phyloP scores from a whole-genome alignment of 441 rosid species.

The Pelargonium cotyledonis region DNA sequence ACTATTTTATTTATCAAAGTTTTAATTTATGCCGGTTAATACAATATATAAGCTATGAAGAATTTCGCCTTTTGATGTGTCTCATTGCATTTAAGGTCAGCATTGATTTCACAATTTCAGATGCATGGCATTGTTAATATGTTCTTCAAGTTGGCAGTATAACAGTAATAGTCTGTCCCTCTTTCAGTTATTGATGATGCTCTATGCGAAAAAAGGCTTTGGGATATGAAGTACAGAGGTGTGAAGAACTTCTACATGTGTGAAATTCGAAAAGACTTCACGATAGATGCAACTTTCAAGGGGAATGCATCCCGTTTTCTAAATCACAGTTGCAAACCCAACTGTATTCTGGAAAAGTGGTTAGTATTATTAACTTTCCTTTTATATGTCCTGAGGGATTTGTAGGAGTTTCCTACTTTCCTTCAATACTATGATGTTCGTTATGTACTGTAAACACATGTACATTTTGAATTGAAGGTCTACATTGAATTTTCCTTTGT shows the following conservation, averaged over 20 bases:
- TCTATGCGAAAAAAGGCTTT: slow-evolving; percentile 79
- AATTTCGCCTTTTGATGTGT: too few species aligned
- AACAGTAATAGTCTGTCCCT: slow-evolving; percentile 8
- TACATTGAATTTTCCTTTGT: too few species aligned
- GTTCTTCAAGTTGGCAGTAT: slow-evolving; percentile 4
- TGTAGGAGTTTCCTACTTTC: neutral
- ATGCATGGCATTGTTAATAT: neutral
- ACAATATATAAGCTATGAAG: neutral
- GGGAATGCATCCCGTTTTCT: slow-evolving; percentile 89
- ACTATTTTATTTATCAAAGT: neutral
- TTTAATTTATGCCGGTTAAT: neutral
- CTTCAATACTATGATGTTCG: neutral
- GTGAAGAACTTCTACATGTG: slow-evolving; percentile 89
- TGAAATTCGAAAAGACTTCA: slow-evolving; percentile 86
- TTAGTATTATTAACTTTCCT: slow-evolving; percentile 27
- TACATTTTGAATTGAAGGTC: too few species aligned
- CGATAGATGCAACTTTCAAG: slow-evolving; percentile 94
- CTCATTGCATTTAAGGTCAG: too few species aligned
- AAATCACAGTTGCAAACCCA: slow-evolving; percentile 89
- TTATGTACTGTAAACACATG: neutral
- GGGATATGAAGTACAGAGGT: slow-evolving; percentile 94
- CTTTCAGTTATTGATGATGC: slow-evolving; percentile 83
- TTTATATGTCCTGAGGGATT: neutral
- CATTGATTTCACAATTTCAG: neutral
- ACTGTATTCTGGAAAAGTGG: slow-evolving; percentile 88